Conservation (phyloP, 2,329 filamentous ascomycete species). For the Tolypocladium capitatum region DNA sequence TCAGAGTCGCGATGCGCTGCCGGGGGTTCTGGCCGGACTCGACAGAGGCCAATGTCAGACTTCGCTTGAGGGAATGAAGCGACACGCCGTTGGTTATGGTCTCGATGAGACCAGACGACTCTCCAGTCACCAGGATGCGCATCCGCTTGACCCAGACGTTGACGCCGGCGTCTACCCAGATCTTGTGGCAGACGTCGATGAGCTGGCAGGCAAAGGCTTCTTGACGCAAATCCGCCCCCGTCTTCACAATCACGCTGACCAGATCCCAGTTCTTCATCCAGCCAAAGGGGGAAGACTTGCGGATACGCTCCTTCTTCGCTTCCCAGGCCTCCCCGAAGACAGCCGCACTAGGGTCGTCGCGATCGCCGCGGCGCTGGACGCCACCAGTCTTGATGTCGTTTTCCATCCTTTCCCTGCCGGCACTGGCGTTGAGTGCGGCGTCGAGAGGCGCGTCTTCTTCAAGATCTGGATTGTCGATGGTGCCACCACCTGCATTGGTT, state of each 20-base stretch:
- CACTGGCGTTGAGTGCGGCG: conserved; percentile 49
- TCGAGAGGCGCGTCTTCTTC: conserved; percentile 41
- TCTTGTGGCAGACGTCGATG: conserved; percentile 68
- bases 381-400: conserved; percentile 81
- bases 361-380: conserved; percentile 66
- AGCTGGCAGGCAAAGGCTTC: conserved; percentile 81
- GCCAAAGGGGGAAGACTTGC: conserved; percentile 71
- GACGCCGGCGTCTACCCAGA: conserved; percentile 62
- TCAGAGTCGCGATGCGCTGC: conserved; percentile 65
- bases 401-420: conserved; percentile 73
- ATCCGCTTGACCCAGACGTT: conserved; percentile 83
- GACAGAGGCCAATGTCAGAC: conserved; percentile 61
- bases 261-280: conserved; percentile 89
- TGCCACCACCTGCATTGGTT: conserved; percentile 37
- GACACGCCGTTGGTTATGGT: conserved; percentile 82
- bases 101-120: conserved; percentile 73
- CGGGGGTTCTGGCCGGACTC: conserved; percentile 60
- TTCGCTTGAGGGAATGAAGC: conserved; percentile 74
- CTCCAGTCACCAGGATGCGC: conserved; percentile 75
- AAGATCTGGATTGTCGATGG: conserved; percentile 31
- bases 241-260: conserved; percentile 79
- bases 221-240: conserved; percentile 68
- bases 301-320: conserved; percentile 70
- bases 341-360: conserved; percentile 73
- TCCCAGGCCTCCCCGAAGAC: conserved; percentile 82